Evolutionary conservation across 2,329 filamentous ascomycete genomes (phyloP), one percentile per base, ranked within the genome.

Genomic region (Lasiodiplodia gonubiensis): DNA sequence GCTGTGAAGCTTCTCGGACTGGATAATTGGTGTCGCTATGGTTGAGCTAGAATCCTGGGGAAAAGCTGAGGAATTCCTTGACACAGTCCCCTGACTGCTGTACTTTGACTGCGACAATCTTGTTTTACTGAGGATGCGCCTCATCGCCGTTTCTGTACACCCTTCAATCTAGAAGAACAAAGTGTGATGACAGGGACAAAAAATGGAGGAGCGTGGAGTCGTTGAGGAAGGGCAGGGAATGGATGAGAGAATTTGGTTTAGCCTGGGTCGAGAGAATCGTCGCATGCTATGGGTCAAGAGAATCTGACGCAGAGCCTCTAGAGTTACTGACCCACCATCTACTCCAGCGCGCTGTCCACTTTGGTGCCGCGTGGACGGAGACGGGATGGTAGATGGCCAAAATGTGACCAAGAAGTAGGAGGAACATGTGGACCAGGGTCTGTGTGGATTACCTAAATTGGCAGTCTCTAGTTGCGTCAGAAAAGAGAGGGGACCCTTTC

Each of bases 401-500:
- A 30, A 18, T 33, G 51, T 10, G 51, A 18, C 23, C 23, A 27
- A 46, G 35, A 42, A 25, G 57, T 18, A 37, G 14, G 39, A 51
- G 18, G 18, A 63, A 4, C 46, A 37, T 11, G 25, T 33, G 39
- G 18, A 42, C 39, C 25, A 39, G 42, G 27, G 30, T 18, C 11
- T 18, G 16, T 25, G 27, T 27, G 27, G 27, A 37, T 39, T n/a
- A 30, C 46, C 30, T 37, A 10, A 51, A 63, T 25, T 12, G 27
- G 27, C 51, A 51, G 27, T 51, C 21, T 37, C 7, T 46, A 12
- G 14, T 46, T 63, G 59, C 30, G 25, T 63, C 59, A 37, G 59
- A 63, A 51, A 37, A 37, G 46, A n/a, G 30, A 63, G 39, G 59
- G 59, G 7, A 51, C n/a, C 59, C 42, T 37, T 48, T 49, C 23